Conservation (phyloP, 2,329 filamentous ascomycete species). For the Elsinoe arachidis region DNA sequence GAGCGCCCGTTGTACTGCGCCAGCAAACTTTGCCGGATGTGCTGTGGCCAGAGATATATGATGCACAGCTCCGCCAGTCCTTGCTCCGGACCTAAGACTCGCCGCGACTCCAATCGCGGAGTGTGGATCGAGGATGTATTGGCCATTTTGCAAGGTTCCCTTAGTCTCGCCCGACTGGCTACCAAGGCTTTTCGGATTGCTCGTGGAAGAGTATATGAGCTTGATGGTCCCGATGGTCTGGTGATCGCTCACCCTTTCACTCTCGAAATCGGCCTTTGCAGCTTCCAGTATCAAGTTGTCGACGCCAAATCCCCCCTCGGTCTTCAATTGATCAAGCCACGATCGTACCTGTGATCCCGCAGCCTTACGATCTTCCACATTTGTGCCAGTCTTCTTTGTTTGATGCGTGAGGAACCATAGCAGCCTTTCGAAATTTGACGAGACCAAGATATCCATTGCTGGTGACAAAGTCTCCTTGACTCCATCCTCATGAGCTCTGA, state of each 20-base stretch:
- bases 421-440: conserved; percentile 91
- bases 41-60: conserved; percentile 87
- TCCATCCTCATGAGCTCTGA: conserved; percentile 56
- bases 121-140: conserved; percentile 89
- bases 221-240: conserved; percentile 42
- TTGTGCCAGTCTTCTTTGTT: conserved; percentile 41
- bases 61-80: conserved; percentile 39
- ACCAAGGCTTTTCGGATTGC: conserved; percentile 32
- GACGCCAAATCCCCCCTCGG: conserved; percentile 73
- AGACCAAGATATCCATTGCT: conserved; percentile 96
- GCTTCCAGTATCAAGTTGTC: conserved; percentile 61
- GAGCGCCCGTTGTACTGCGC: conserved; percentile 73
- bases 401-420: conserved; percentile 87
- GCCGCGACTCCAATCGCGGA: conserved; percentile 79
- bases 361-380: conserved; percentile 39
- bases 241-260: conserved; percentile 57
- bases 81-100: conserved; percentile 52
- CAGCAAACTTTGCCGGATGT: conserved; percentile 89
- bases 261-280: conserved; percentile 69
- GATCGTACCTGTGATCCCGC: conserved; percentile 63
- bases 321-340: conserved; percentile 77
- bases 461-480: conserved; percentile 88
- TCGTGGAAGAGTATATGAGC: conserved; percentile 32
- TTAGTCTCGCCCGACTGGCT: conserved; percentile 27
- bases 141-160: conserved; percentile 28